A percentile compares a stretch with the other conserved stretches of the same genome.
Conservation (phyloP, 805 yeast genomes). For the Myxozyma monticola region DNA sequence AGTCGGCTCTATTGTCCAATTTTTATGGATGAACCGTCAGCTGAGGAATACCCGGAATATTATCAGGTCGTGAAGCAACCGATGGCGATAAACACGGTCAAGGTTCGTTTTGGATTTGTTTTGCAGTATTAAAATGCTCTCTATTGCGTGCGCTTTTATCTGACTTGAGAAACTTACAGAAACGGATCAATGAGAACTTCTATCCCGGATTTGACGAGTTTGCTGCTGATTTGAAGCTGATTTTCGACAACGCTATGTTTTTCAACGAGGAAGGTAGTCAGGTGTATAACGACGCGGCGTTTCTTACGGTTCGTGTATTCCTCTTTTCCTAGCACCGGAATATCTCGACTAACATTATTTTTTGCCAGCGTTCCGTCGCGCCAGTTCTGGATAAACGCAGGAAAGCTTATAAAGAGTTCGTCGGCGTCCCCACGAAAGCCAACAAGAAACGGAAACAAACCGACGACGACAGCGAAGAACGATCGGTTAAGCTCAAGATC, state of each 20-base stretch:
- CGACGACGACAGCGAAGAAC: slow-evolving; percentile 18
- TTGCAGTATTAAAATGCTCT: not conserved
- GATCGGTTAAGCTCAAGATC: slow-evolving; percentile 28
- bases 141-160: not conserved
- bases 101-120: slow-evolving; percentile 5
- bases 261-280: slow-evolving; percentile 75
- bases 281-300: slow-evolving; percentile 68
- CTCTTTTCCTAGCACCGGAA: too few relatives aligned
- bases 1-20: slow-evolving; percentile 47
- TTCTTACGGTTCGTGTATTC: slow-evolving; percentile 51
- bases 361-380: slow-evolving; percentile 38
- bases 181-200: slow-evolving; percentile 52
- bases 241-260: slow-evolving; percentile 75
- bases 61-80: slow-evolving; percentile 70
- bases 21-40: slow-evolving; percentile 72
- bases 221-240: slow-evolving; percentile 55
- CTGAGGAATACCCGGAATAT: slow-evolving; percentile 76
- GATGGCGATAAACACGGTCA: slow-evolving; percentile 65
- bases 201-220: slow-evolving; percentile 60
- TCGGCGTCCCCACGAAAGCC: slow-evolving; percentile 7
- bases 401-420: slow-evolving; percentile 1
- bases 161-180: slow-evolving; percentile 32
- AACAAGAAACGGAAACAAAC: slow-evolving; percentile 24
- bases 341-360: not conserved
- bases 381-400: slow-evolving; percentile 16